Percentiles rank a stretch among this genome's conserved stretches.
These are phyloP conservation scores for Fusarium anguioides DNA, from an alignment of 2,329 filamentous ascomycete species.

Conservation along the genomic window DNA sequence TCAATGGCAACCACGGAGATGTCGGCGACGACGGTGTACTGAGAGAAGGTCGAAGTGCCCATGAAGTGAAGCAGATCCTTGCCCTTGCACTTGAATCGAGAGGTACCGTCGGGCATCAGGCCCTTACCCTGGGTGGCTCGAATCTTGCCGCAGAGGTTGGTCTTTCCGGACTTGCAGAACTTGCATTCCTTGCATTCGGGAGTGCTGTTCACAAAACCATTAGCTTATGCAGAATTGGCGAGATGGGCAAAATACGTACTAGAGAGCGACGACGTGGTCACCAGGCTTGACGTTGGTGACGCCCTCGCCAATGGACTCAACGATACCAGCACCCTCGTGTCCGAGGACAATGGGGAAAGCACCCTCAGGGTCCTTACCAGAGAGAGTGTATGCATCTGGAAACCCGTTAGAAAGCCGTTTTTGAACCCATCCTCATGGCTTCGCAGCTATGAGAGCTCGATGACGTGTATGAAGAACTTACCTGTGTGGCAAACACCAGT, in stretches of 20 bases:
- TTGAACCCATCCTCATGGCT: neutral
- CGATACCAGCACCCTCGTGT: conserved; percentile 90
- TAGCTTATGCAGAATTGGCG: neutral
- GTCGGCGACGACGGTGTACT: conserved; percentile 98
- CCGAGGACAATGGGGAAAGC: conserved; percentile 90
- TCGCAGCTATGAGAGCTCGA: conserved; percentile 1
- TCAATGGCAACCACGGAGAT: conserved; percentile 97
- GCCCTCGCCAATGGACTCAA: conserved; percentile 93
- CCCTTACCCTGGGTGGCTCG: conserved; percentile 95
- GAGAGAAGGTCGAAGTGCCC: conserved; percentile 98
- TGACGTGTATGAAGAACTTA: conserved; percentile 53
- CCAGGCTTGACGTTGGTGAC: conserved; percentile 94
- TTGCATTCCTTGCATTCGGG: conserved; percentile 98
- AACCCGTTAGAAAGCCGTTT: conserved; percentile 26
- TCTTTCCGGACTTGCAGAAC: conserved; percentile 99
- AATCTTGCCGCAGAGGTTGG: conserved; percentile 99
- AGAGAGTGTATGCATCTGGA: conserved; percentile 90
- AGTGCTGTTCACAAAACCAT: conserved; percentile 67
- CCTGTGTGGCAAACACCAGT: conserved; percentile 99
- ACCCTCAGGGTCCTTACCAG: conserved; percentile 96
- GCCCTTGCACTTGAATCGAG: conserved; percentile 93
- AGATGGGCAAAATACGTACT: conserved; percentile 62
- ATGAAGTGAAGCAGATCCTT: conserved; percentile 98
- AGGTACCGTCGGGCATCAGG: conserved; percentile 96
- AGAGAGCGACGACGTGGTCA: conserved; percentile 90